phyloP scores from a whole-genome alignment of 352 stramenopile species.

The Thalassiosira mediterranea region DNA sequence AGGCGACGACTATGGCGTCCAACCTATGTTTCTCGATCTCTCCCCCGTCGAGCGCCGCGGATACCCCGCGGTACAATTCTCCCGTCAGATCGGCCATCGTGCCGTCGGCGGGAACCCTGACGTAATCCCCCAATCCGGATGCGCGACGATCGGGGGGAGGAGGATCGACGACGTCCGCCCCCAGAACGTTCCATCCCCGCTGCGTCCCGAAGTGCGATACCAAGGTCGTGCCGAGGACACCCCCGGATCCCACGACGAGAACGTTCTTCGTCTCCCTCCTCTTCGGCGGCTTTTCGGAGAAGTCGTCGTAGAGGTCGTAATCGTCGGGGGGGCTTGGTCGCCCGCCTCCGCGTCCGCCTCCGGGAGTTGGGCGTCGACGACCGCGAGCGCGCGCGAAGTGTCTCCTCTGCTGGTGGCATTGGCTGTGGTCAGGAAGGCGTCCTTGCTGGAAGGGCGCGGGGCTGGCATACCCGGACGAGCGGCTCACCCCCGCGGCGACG shows the following conservation, averaged over 20 bases:
- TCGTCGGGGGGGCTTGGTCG: too few species aligned
- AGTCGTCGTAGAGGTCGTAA: too few species aligned
- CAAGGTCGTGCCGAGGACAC: constrained; percentile 58
- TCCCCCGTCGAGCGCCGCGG: constrained; percentile 20
- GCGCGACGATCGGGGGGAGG: neutral
- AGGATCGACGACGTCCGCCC: constrained; percentile 59
- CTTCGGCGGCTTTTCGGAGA: too few species aligned
- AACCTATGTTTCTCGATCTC: constrained; percentile 8
- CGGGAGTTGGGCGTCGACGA: too few species aligned
- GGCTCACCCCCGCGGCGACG: too few species aligned
- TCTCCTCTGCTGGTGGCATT: too few species aligned
- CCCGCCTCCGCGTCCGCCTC: too few species aligned
- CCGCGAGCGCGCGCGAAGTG: too few species aligned
- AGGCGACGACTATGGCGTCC: constrained; percentile 66
- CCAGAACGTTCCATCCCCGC: constrained; percentile 59
- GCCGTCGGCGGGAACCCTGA: constrained; percentile 21
- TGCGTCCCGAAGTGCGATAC: constrained; percentile 38
- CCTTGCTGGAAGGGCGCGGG: too few species aligned
- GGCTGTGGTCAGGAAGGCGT: too few species aligned
- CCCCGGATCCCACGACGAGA: constrained; percentile 72
- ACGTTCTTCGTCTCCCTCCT: too few species aligned
- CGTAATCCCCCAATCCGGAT: constrained; percentile 19
- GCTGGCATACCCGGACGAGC: too few species aligned
- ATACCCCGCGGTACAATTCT: constrained; percentile 56
- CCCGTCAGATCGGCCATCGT: constrained; percentile 37